Conservation (phyloP, 2,329 filamentous ascomycete species). For the Myotisia sp. region DNA sequence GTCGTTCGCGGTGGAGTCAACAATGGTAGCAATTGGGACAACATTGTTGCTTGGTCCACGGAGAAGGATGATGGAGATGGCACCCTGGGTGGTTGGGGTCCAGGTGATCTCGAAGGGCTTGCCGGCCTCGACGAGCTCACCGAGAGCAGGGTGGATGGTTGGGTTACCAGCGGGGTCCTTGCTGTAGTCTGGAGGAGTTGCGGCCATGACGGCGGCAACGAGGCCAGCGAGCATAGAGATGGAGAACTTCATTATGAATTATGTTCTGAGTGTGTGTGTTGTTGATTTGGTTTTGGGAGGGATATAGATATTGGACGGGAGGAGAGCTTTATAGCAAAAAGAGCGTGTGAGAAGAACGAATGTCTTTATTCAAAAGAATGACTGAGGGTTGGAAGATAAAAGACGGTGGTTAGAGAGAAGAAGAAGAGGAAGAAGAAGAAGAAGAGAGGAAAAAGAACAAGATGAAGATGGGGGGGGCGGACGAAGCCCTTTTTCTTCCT, state of each 20-base stretch:
- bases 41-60: conserved; percentile 45
- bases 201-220: conserved; percentile 25
- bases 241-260: conserved; percentile 28
- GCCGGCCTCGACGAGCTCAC: conserved; percentile 42
- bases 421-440: conserved; percentile 5
- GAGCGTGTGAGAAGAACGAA: too few relatives aligned
- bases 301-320: too few relatives aligned
- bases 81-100: conserved; percentile 27
- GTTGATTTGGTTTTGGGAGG: neutral
- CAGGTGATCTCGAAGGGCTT: conserved; percentile 45
- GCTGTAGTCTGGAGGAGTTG: conserved; percentile 24
- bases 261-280: neutral
- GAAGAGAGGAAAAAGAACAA: neutral
- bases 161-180: conserved; percentile 37
- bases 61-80: conserved; percentile 45
- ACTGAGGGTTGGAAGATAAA: conserved; percentile 12
- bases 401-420: conserved; percentile 8
- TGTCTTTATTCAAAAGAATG: conserved; percentile 15
- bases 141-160: conserved; percentile 38
- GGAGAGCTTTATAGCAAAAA: neutral
- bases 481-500: too few relatives aligned
- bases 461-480: neutral
- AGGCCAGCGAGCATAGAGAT: conserved; percentile 25
- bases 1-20: conserved; percentile 41
- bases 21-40: conserved; percentile 36